Conservation (phyloP, 2,329 filamentous ascomycete species). For the Claviceps quebecensis region DNA sequence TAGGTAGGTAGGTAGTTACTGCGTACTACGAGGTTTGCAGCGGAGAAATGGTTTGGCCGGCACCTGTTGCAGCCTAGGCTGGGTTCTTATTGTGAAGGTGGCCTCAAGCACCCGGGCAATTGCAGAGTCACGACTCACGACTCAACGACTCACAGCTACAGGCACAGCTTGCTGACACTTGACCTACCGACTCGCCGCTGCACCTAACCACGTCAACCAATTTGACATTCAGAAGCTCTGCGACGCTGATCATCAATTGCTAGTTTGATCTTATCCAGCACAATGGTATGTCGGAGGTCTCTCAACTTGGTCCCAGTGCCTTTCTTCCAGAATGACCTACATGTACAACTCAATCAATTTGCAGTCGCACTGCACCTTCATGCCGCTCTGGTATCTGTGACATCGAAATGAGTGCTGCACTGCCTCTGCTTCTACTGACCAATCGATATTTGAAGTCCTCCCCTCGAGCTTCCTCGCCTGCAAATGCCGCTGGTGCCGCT, state of each 20-base stretch:
- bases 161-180: constrained; percentile 10
- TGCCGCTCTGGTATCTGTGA: neutral
- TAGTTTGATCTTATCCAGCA: constrained; percentile 9
- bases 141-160: neutral
- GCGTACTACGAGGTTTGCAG: no score
- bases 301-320: neutral
- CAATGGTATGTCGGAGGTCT: constrained; percentile 18
- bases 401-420: neutral
- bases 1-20: no score
- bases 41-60: constrained; percentile 23
- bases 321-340: neutral
- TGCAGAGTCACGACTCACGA: no score
- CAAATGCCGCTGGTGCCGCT: constrained; percentile 40
- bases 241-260: constrained; percentile 15
- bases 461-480: constrained; percentile 46
- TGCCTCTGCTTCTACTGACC: neutral
- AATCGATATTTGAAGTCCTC: constrained; percentile 31
- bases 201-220: constrained; percentile 10
- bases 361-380: neutral
- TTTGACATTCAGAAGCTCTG: constrained; percentile 18
- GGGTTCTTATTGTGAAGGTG: constrained; percentile 26
- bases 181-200: constrained; percentile 5
- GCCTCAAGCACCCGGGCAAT: constrained; percentile 17
- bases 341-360: constrained; percentile 1
- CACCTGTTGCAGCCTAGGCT: constrained; percentile 1